Percentiles rank a stretch among this genome's conserved stretches.
These are phyloP conservation scores for Fusarium falciforme DNA, from an alignment of 2,329 filamentous ascomycete genomes.

Conservation along the genomic window DNA sequence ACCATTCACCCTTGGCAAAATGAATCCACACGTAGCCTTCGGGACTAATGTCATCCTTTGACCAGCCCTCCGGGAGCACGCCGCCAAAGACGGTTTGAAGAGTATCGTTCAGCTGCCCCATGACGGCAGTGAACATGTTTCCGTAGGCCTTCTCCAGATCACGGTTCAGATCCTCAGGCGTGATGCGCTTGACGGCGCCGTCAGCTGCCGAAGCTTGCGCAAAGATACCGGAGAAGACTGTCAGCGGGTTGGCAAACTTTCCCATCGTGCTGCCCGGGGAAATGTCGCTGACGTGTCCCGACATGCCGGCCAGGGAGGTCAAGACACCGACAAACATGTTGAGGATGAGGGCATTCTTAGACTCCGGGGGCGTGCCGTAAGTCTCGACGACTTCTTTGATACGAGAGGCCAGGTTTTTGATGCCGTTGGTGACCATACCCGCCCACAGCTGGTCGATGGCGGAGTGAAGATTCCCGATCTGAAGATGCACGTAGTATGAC, in stretches of 20 bases:
- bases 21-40: not conserved
- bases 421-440: not conserved
- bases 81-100: not conserved
- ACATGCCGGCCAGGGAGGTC: constrained; percentile 9
- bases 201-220: not conserved
- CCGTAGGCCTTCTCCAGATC: constrained; percentile 13
- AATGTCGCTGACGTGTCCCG: not conserved
- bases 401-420: not conserved
- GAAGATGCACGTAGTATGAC: constrained; percentile 20
- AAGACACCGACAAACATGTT: constrained; percentile 28
- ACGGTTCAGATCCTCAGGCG: constrained; percentile 6
- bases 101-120: not conserved
- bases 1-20: constrained; percentile 12
- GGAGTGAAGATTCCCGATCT: constrained; percentile 17
- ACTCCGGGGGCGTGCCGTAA: constrained; percentile 8
- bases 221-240: constrained; percentile 7
- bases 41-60: not conserved
- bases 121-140: constrained; percentile 9
- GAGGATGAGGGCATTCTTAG: constrained; percentile 13
- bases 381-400: constrained; percentile 15
- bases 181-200: not conserved
- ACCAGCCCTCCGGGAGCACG: not conserved
- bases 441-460: constrained; percentile 12
- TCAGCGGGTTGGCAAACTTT: not conserved
- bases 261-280: not conserved